These are phyloP conservation scores for Talaromyces sp. DNA, from an alignment of 2,329 filamentous ascomycete genomes.

Conservation along the genomic window DNA sequence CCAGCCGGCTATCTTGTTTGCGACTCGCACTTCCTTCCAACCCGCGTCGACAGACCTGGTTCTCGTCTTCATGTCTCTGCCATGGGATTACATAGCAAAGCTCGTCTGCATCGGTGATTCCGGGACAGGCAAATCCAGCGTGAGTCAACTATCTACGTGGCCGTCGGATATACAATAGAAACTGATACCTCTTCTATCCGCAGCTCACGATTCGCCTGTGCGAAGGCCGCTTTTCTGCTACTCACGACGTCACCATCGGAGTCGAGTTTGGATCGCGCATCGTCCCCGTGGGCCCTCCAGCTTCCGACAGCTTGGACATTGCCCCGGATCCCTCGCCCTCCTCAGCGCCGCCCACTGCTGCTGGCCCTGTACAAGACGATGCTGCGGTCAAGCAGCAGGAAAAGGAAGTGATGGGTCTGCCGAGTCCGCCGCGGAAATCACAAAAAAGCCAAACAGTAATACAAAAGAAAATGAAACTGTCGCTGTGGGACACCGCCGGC, in stretches of 20 bases:
- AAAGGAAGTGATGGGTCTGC: conserved; percentile 19
- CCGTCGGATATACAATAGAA: neutral
- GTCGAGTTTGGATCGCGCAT: conserved; percentile 94
- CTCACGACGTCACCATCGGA: conserved; percentile 96
- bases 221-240: conserved; percentile 88
- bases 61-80: conserved; percentile 44
- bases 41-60: neutral
- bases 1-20: neutral
- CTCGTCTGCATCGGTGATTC: conserved; percentile 97
- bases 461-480: conserved; percentile 85
- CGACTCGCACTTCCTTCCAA: neutral
- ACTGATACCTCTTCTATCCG: conserved; percentile 8
- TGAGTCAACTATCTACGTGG: conserved; percentile 30
- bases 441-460: conserved; percentile 26
- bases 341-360: neutral
- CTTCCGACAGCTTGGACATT: conserved; percentile 56
- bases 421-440: conserved; percentile 32
- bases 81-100: conserved; percentile 99
- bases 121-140: conserved; percentile 86
- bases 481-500: conserved; percentile 91
- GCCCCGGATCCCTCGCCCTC: conserved; percentile 28
- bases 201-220: conserved; percentile 91
- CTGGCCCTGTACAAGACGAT: neutral
- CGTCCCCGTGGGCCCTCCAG: conserved; percentile 82
- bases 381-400: neutral